Evolutionary conservation across 805 yeast species (phyloP).

Genomic region (Teunomyces stri): DNA sequence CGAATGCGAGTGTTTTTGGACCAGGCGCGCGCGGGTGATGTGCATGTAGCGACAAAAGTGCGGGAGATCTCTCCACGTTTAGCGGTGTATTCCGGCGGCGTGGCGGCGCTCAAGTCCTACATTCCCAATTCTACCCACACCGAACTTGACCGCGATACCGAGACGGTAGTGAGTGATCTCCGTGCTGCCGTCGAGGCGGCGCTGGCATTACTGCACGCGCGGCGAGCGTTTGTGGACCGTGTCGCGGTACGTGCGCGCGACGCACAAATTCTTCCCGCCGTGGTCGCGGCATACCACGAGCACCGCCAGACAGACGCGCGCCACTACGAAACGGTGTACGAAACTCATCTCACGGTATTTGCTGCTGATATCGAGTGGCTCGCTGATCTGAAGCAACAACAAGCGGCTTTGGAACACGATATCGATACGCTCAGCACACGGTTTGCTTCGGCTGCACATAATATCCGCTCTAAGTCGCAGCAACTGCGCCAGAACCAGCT

Average conservation of each 20-base stretch:
- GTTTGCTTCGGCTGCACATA: slow-evolving; percentile 11
- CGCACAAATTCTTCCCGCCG: slow-evolving; percentile 49
- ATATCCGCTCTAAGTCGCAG: slow-evolving; percentile 22
- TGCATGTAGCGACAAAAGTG: slow-evolving; percentile 46
- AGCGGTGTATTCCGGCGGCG: slow-evolving; percentile 42
- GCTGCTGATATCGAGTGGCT: slow-evolving; percentile 49
- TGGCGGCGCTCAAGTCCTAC: slow-evolving; percentile 25
- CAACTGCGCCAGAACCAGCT: slow-evolving; percentile 47
- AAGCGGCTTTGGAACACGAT: slow-evolving; percentile 18
- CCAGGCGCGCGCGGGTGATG: slow-evolving; percentile 65
- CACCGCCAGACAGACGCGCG: slow-evolving; percentile 22
- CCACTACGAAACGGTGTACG: slow-evolving; percentile 37
- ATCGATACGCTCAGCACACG: slow-evolving; percentile 12
- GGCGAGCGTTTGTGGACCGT: slow-evolving; percentile 40
- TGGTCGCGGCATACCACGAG: slow-evolving; percentile 47
- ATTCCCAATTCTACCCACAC: slow-evolving; percentile 42
- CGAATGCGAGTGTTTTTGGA: slow-evolving; percentile 48
- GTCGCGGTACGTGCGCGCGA: slow-evolving; percentile 46
- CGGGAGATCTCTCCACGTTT: slow-evolving; percentile 47
- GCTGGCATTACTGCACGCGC: slow-evolving; percentile 27
- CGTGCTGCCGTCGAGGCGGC: slow-evolving; percentile 32
- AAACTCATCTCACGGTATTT: slow-evolving; percentile 45
- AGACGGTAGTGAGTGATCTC: slow-evolving; percentile 31
- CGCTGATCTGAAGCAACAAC: slow-evolving; percentile 32
- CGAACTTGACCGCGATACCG: slow-evolving; percentile 31